Evolutionary conservation across 2,329 filamentous ascomycete species (phyloP), one percentile per base, ranked within the genome.

Genomic region (Hymenoscyphus salicellus): DNA sequence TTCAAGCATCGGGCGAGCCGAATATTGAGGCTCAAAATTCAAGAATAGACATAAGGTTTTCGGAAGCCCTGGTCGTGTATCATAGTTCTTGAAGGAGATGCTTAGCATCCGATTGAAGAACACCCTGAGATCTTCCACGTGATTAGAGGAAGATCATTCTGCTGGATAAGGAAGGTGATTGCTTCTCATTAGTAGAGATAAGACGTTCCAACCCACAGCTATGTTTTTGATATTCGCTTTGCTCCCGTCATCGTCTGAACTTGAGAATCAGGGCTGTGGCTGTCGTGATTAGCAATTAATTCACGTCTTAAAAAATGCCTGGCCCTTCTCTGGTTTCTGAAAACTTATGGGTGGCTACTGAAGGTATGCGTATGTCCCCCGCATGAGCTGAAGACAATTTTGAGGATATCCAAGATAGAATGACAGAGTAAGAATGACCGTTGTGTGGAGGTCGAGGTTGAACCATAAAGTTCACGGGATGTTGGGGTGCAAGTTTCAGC

Each of bases 11-110:
- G 46, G 46, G 46, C 46, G 20, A 52, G 14, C 46, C 46, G 46
- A 52, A 26, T 14, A 14, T 52, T 26, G 46, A 52, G 46, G 46
- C 46, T 52, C 20, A 52, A 52, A 52, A 14, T 23, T 23, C 20
- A 52, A 14, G 46, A 52, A 52, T 52, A 52, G 46, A 52, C 46
- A 52, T 23, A 52, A 52, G 20, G 46, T 23, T 52, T 23, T 52
- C 23, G 20, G 10, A 23, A 11, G 20, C 20, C 46, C 46, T 26
- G 46, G 20, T 26, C 46, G 46, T 52, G 46, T 52, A 26, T 52
- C 46, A 52, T 38, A 38, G 36, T 38, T 16, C 46, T 7, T 3
- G 23, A 7, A 52, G 7, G 20, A 52, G 46, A 26, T 52, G 20
- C 20, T 52, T 10, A 23, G 46, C 41, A 23, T 46, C 41, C 17